Base-by-base conservation (phyloP, 306 rosid genomes). In the Pachyrhizus erosus region DNA sequence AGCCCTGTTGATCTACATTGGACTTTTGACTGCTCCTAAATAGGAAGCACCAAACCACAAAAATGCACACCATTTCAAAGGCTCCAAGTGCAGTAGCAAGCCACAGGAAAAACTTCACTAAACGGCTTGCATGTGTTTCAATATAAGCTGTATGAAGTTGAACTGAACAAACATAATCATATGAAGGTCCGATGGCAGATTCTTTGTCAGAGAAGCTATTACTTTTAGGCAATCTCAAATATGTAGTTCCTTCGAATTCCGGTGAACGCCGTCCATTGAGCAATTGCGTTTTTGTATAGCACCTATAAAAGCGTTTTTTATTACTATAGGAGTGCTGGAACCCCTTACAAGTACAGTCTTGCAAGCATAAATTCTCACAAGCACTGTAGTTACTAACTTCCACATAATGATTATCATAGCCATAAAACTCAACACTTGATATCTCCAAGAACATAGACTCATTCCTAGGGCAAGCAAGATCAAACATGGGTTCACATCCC, bases 401-500 rank as follows among this genome's bases (percentile, higher is more conserved):
- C 0, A 54, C 20, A 29, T 5, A 62, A 7, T 31, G 8, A 62
- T 29, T 15, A 66, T 87, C 90, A 17, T 85, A 87, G 13, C 90
- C 89, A 24, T 69, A 80, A 45, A 85, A 42, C 71, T 87, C 87
- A 21, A 76, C 33, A 18, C 73, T 49, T 0, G 1, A 0, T 18
- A 85, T 49, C 11, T 10, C 37, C 1, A 77, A 11, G 57, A 85
- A 89, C 0, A 17, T 58, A 17, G 85, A 60, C 65, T 85, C 80
- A 7, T 8, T 80, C 72, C 0, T 5, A 2, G 21, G 12, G 68
- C 85, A 80, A 39, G 84, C 42, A 2, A 82, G 13, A 17, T 21
- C 51, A 39, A 87, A 84, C 46, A 42, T 48, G 1, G 89, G 91
- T n/a, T 84, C 71, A 20, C 92, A 91, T 5, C 94, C 94, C 3